These are phyloP conservation scores for Suhomyces xylopsoci DNA, from an alignment of 805 yeast genomes.

Conservation along the genomic window DNA sequence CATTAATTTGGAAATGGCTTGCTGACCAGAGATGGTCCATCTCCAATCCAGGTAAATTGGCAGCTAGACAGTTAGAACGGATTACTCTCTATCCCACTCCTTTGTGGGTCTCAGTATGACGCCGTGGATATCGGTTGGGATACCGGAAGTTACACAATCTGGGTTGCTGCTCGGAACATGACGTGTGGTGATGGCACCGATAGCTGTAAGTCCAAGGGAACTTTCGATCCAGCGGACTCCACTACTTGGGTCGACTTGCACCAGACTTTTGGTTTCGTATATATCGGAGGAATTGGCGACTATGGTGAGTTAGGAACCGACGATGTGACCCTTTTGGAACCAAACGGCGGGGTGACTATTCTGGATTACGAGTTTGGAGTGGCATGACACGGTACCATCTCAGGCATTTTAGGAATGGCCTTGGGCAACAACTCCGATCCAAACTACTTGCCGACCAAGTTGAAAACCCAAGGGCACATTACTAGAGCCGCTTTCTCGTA, in stretches of 20 bases:
- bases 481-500: slow-evolving; percentile 9
- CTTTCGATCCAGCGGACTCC: not conserved
- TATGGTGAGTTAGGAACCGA: not conserved
- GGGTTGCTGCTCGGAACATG: not conserved
- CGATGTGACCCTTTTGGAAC: too few species aligned
- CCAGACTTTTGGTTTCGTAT: not conserved
- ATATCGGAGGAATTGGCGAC: too few species aligned
- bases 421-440: not conserved
- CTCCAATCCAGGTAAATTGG: not conserved
- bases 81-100: too few species aligned
- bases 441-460: slow-evolving; percentile 9
- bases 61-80: too few species aligned
- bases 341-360: not conserved
- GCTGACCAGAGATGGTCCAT: not conserved
- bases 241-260: not conserved
- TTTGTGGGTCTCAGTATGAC: too few species aligned
- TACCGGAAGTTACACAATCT: not conserved
- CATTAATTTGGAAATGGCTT: not conserved
- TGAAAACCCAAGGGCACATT: slow-evolving; percentile 11
- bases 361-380: not conserved
- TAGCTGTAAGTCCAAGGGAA: not conserved
- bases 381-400: not conserved
- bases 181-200: not conserved
- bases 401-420: not conserved
- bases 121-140: not conserved